Evolutionary conservation across 2,329 filamentous ascomycete genomes (phyloP).

Genomic region (Botrytis porri): DNA sequence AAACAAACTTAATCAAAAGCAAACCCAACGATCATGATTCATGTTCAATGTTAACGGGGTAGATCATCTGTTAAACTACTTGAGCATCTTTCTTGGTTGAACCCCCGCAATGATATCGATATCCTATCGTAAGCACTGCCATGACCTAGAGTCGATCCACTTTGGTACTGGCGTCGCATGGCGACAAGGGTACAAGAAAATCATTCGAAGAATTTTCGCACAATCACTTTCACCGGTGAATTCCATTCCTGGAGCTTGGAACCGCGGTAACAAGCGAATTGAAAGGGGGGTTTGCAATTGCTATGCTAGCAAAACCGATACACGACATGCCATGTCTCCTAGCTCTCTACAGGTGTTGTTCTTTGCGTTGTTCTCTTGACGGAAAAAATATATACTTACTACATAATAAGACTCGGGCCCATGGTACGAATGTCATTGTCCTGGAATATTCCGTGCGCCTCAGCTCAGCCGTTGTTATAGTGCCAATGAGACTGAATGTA

Average conservation of each 20-base stretch:
- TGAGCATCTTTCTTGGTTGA: background rate
- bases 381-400: background rate
- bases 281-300: background rate
- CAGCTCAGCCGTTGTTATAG: background rate
- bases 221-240: background rate
- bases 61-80: background rate
- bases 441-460: background rate
- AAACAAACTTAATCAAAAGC: background rate
- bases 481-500: background rate
- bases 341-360: background rate
- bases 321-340: background rate
- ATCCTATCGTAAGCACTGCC: slow-evolving; percentile 3
- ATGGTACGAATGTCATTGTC: background rate
- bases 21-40: background rate
- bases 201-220: background rate
- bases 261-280: slow-evolving; percentile 9
- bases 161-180: background rate
- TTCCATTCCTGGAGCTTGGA: background rate
- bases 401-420: background rate
- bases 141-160: slow-evolving; percentile 4
- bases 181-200: background rate
- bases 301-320: slow-evolving; percentile 3
- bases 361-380: background rate
- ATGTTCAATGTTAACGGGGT: background rate
- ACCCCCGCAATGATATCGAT: background rate